These are phyloP conservation scores for Sphagnum magellanicum DNA, from an alignment of 228 moss, liverwort and hornwort genomes.

Conservation along the genomic window DNA sequence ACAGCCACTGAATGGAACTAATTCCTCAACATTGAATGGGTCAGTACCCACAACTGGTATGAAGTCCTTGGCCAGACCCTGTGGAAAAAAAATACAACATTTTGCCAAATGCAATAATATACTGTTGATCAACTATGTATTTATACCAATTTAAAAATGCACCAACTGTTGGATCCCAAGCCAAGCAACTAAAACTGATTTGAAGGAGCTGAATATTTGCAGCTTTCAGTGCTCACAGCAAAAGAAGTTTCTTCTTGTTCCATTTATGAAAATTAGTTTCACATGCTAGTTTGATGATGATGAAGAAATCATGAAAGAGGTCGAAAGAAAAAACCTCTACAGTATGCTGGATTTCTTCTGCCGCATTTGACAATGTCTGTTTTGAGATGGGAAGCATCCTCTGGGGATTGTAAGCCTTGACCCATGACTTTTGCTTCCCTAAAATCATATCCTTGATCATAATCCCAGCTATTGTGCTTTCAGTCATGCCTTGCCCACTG, in stretches of 20 bases:
- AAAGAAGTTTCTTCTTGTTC: background rate
- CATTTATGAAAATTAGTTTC: no score
- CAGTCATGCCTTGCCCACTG: conserved; percentile 53
- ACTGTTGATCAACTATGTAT: no score
- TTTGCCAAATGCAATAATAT: no score
- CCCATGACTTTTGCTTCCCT: conserved; percentile 26
- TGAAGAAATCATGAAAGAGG: no score
- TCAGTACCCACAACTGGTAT: conserved; percentile 14
- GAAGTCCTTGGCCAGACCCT: conserved; percentile 9
- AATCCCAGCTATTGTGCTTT: conserved; percentile 28
- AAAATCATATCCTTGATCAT: conserved; percentile 34
- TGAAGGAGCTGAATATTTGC: no score
- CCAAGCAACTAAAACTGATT: no score
- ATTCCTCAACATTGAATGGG: conserved; percentile 32
- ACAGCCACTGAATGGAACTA: conserved; percentile 25
- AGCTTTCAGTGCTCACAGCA: background rate
- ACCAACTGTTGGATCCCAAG: background rate
- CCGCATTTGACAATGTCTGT: background rate
- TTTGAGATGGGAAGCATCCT: conserved; percentile 12
- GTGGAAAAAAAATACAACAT: no score
- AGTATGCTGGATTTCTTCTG: conserved; percentile 7
- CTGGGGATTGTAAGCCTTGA: conserved; percentile 19
- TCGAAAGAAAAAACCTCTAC: background rate
- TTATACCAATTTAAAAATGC: no score
- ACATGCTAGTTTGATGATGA: no score